These are phyloP conservation scores for Clitocybe nebularis DNA, from an alignment of 1,284 basidiomycete genomes.

Conservation along the genomic window DNA sequence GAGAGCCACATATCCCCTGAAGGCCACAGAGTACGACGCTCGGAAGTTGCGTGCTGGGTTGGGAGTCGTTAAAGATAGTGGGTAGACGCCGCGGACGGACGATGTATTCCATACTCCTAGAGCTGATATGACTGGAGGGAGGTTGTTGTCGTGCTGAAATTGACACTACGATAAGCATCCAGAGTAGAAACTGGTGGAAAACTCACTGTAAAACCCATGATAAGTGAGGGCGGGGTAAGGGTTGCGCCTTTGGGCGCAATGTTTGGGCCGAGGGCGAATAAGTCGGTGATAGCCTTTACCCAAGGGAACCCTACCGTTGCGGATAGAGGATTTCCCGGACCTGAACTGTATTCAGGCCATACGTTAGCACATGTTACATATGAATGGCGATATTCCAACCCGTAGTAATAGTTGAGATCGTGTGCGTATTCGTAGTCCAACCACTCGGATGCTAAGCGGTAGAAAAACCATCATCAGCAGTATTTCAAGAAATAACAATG, in stretches of 20 bases:
- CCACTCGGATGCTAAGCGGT: slow-evolving; percentile 49
- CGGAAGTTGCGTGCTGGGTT: slow-evolving; percentile 32
- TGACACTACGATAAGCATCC: background rate
- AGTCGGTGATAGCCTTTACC: slow-evolving; percentile 34
- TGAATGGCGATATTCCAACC: slow-evolving; percentile 19
- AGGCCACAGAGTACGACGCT: slow-evolving; percentile 35
- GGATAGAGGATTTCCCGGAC: slow-evolving; percentile 39
- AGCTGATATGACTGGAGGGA: slow-evolving; percentile 38
- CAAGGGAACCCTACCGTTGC: slow-evolving; percentile 37
- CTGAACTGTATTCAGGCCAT: slow-evolving; percentile 25
- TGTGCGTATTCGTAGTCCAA: slow-evolving; percentile 47
- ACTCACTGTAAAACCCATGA: slow-evolving; percentile 39
- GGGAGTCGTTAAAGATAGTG: slow-evolving; percentile 28
- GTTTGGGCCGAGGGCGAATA: slow-evolving; percentile 30
- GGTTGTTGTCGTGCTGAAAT: slow-evolving; percentile 39
- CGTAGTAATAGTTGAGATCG: slow-evolving; percentile 52
- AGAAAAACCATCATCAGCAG: slow-evolving; percentile 27
- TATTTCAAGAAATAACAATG: too few relatives aligned
- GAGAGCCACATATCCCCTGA: slow-evolving; percentile 37
- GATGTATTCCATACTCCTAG: slow-evolving; percentile 42
- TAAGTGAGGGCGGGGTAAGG: slow-evolving; percentile 32
- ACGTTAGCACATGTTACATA: too few relatives aligned
- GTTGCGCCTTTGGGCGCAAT: slow-evolving; percentile 22
- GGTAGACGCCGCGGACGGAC: slow-evolving; percentile 23
- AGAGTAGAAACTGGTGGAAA: background rate